These are phyloP conservation scores for Metschnikowia dekortorum DNA, from an alignment of 805 yeast genomes.

Conservation along the genomic window DNA sequence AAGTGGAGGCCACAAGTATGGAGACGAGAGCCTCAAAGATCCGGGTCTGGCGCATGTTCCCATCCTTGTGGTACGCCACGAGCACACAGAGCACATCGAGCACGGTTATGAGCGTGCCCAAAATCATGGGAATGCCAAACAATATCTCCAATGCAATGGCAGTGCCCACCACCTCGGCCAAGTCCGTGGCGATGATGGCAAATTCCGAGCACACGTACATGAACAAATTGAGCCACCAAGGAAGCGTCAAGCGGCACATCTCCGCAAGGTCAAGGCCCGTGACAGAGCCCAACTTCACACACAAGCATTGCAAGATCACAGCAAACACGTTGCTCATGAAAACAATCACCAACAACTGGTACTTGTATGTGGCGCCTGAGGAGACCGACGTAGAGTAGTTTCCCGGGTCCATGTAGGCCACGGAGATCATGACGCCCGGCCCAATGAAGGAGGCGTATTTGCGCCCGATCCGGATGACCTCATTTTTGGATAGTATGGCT, in stretches of 20 bases:
- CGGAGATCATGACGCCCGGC: slow-evolving; percentile 84
- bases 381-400: slow-evolving; percentile 86
- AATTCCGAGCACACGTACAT: slow-evolving; percentile 73
- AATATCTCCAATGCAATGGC: slow-evolving; percentile 80
- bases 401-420: slow-evolving; percentile 93
- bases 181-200: slow-evolving; percentile 87
- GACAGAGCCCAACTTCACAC: slow-evolving; percentile 82
- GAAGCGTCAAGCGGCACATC: slow-evolving; percentile 70
- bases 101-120: slow-evolving; percentile 77
- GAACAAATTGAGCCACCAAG: slow-evolving; percentile 57
- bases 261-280: slow-evolving; percentile 88
- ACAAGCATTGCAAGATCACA: slow-evolving; percentile 72
- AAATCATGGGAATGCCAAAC: slow-evolving; percentile 64
- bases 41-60: slow-evolving; percentile 69
- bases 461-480: slow-evolving; percentile 18
- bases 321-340: slow-evolving; percentile 81
- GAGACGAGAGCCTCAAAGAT: slow-evolving; percentile 76
- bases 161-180: slow-evolving; percentile 93
- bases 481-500: slow-evolving; percentile 10
- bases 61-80: slow-evolving; percentile 71
- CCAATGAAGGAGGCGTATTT: slow-evolving; percentile 73
- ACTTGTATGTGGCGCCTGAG: slow-evolving; percentile 79
- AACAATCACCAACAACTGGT: slow-evolving; percentile 66
- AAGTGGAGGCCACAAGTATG: slow-evolving; percentile 65
- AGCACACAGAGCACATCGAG: slow-evolving; percentile 76